These are phyloP conservation scores for Mortierella sp. DNA, from an alignment of 371 early-diverging fungal genomes.

Conservation along the genomic window DNA sequence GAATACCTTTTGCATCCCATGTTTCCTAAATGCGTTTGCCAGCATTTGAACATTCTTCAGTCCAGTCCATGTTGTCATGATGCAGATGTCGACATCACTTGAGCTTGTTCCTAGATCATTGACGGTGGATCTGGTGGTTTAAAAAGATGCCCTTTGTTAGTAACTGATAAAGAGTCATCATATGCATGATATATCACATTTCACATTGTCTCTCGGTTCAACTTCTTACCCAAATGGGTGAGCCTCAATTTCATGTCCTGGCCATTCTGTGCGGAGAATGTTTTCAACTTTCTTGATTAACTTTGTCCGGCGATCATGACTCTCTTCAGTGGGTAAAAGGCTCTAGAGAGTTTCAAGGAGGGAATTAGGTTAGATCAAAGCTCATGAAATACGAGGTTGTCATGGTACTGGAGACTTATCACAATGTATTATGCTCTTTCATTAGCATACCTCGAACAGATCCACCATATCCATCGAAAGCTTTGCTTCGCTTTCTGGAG, in stretches of 20 bases:
- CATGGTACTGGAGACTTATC: slow-evolving; percentile 1
- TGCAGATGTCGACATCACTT: slow-evolving; percentile 75
- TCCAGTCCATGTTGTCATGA: slow-evolving; percentile 66
- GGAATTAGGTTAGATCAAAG: background rate
- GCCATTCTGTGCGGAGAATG: slow-evolving; percentile 49
- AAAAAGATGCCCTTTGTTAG: too few relatives aligned
- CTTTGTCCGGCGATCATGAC: slow-evolving; percentile 42
- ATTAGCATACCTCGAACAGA: slow-evolving; percentile 43
- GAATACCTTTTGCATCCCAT: slow-evolving; percentile 67
- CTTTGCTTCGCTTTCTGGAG: slow-evolving; percentile 46
- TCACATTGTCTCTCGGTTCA: background rate
- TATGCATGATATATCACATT: background rate
- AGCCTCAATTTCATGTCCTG: slow-evolving; percentile 47
- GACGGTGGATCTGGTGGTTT: slow-evolving; percentile 63
- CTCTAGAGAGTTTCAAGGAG: slow-evolving; percentile 8
- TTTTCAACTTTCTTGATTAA: slow-evolving; percentile 47
- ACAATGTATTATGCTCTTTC: background rate
- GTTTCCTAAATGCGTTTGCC: slow-evolving; percentile 60
- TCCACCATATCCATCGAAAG: slow-evolving; percentile 58
- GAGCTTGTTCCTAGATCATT: slow-evolving; percentile 66
- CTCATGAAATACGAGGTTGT: background rate
- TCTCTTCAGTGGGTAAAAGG: slow-evolving; percentile 51
- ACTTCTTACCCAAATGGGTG: slow-evolving; percentile 58
- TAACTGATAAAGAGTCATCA: background rate
- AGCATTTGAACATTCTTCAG: slow-evolving; percentile 62